Base-by-base conservation (phyloP, 176 grass and related monocot genomes). In the Cymbopogon citratus region DNA sequence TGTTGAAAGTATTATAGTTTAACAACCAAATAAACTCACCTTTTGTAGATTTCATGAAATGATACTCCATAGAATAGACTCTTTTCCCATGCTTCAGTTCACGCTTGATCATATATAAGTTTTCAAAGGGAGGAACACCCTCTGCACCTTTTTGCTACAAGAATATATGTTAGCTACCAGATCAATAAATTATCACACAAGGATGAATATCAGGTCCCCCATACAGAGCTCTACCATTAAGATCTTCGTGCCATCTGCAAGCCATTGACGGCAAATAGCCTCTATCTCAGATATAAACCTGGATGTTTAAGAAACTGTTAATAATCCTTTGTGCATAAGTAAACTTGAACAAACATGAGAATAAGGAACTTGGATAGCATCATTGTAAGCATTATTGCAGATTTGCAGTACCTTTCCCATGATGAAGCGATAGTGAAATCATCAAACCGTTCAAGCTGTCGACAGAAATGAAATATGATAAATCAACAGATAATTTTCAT, bases 281-380 rank as follows among this genome's bases (percentile, higher is more conserved):
- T 98, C 96, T 76, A 92, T 91, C 80, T 98, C 96, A 34, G 96
- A 98, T 88, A 98, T 98, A 80, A 98, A 95, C 91, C 96, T 98
- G 85, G 29, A 88, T 71, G 71, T 41, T 27, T 11, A 85, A 80
- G 59, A 73, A 75, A 83, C 38, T 49, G 18, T 59, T 39, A 71
- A 44, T 15, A 2, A 27, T 33, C 51, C 9, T 63, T 80, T 63
- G 9, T 3, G 6, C 14, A 19, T 27, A 64, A 81, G 14, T 52
- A 39, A 77, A 45, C 41, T 77, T 44, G 15, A 66, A 19, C 1
- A 63, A 69, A 23, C 69, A 64, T 12, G 8, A 63, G 3, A 43
- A 65, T 38, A 65, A 57, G 51, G 18, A 57, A 59, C 9, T 74
- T 73, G 43, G 52, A 49, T 10, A 71, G 15, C 16, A 59, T 74